Evolutionary conservation across 345 rosid genomes (phyloP), one percentile per base, ranked within the genome.

Genomic region (Brassica carinata): DNA sequence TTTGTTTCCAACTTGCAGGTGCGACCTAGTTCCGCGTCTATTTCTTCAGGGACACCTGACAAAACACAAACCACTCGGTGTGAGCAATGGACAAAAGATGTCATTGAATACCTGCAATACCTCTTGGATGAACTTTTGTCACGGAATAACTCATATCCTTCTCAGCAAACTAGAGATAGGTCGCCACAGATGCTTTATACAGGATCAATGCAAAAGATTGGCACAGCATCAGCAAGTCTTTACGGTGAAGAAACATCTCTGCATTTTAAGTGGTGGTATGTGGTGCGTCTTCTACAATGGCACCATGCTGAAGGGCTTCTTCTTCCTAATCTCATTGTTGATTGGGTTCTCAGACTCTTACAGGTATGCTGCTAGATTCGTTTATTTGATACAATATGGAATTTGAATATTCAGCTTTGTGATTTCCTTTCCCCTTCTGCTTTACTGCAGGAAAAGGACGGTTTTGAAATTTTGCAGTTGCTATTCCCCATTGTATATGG

Each of bases 11-110:
- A 72, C 65, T 83, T 90, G 85, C 93, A 96, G 99, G 89, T 87
- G 55, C 90, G 92, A 17, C 92, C 92, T 80, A 85, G 89, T 86
- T 82, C 94, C 77, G 69, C 89, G 51, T 77, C 86, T 82, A 84
- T 82, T 75, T 87, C 91, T 85, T 90, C 93, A 43, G 96, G 96
- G 71, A 73, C 88, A 62, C 78, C 88, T 58, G 94, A 92, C 71
- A 90, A 88, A 83, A 79, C 83, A 72, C 97, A 88, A 70, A 67
- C 79, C 75, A 79, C 86, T 75, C 95, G 98, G 38, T 77, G 97
- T 64, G 99, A 96, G 82, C 87, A 88, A 45, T 96, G 98, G 99
- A 94, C 98, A 74, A 96, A 90, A 87, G 98, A 96, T 85, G 90
- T 96, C 78, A 85, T 90, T 84, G 98, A 94, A 17, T 96, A 92